Base-by-base conservation (phyloP, 1,284 basidiomycete species). In the Blastosporella zonata region DNA sequence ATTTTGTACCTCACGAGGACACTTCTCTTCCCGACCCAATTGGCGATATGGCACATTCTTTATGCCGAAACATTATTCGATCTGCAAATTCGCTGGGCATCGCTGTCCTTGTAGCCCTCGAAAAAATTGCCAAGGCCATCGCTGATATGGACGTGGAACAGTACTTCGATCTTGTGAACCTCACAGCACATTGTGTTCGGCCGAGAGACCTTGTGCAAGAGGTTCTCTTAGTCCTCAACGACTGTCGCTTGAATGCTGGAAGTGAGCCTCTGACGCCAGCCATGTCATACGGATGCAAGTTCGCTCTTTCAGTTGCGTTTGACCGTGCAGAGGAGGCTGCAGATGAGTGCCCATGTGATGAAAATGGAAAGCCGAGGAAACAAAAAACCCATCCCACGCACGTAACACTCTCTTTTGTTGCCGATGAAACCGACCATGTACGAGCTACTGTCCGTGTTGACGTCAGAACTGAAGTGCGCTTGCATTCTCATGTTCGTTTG, bases 301-400 rank as follows among this genome's bases (percentile, higher is more conserved):
- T 81, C 35, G 73, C 75, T 0, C 67, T 83, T 1, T 74, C 72
- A 2, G 68, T 84, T 27, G 73, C 71, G 0, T 79, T 82, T 45
- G 81, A 84, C 52, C 71, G 79, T 6, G 80, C 78, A 2, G 81
- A 85, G 55, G 82, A 84, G 56, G 82, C 82, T 6, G 73, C 74
- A 1, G 80, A 83, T 50, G 72, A 77, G 55, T 85, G 81, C 59
- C 81, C 82, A 3, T 84, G 82, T 51, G 74, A 82, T 50, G 79
- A 82, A 13, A 62, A 69, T 17, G 82, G 82, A 3, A 65, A 69
- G 43, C 78, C 76, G 4, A 66, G 64, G 35, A 68, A 57, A 39
- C 65, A 65, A 50, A 68, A 65, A 18, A 68, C 64, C 1, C 60
- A 72, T 1, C 76, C 74, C 3, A 61, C 66, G 0, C 71, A 72